Conservation (phyloP, 129 eudicot genomes). For the Solidago caesia region DNA sequence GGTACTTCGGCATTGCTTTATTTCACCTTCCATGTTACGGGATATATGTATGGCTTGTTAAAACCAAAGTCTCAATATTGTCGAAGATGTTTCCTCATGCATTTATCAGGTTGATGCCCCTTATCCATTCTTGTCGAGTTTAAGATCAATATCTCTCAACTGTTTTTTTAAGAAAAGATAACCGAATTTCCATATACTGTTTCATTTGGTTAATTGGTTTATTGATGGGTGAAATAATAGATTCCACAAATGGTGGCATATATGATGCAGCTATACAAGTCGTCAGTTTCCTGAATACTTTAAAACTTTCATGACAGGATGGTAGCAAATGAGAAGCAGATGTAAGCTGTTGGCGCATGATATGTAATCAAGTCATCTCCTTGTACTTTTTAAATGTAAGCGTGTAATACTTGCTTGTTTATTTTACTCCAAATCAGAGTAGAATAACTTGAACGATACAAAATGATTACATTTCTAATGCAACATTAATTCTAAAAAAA, state of each 20-base stretch:
- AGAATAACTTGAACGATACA: background rate
- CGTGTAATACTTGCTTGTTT: background rate
- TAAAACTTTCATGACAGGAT: conserved; percentile 24
- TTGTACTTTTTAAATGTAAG: conserved; percentile 5
- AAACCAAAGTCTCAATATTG: conserved; percentile 48
- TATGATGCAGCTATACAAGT: background rate
- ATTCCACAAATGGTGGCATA: background rate
- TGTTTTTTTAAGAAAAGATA: background rate
- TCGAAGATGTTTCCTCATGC: conserved; percentile 56
- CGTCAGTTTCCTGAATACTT: conserved; percentile 14
- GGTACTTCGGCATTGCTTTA: conserved; percentile 74
- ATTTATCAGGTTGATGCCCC: conserved; percentile 52
- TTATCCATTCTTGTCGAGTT: background rate
- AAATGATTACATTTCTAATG: background rate
- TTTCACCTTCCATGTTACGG: conserved; percentile 82
- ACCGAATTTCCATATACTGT: background rate
- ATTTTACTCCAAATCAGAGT: background rate
- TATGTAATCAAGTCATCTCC: background rate
- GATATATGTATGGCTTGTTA: conserved; percentile 53
- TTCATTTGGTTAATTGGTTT: conserved; percentile 8
- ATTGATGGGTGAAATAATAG: conserved; percentile 5
- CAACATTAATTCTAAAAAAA: background rate
- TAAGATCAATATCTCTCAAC: background rate
- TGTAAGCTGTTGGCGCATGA: conserved; percentile 18
- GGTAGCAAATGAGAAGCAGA: conserved; percentile 28